These are phyloP conservation scores for Cadophora luteo-olivacea DNA, from an alignment of 2,329 filamentous ascomycete species.

Conservation along the genomic window DNA sequence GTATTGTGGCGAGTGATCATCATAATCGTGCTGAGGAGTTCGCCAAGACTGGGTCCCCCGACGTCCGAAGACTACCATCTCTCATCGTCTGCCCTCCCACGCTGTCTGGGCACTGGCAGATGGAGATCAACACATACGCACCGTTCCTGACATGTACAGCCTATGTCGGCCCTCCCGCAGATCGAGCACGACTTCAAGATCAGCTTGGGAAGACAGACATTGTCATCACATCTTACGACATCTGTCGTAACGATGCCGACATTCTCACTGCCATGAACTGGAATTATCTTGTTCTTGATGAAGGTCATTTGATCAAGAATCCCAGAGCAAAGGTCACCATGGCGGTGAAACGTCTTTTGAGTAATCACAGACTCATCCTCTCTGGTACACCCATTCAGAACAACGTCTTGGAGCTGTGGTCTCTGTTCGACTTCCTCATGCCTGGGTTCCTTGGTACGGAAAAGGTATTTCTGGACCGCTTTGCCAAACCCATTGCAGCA, in stretches of 20 bases:
- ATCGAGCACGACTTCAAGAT: constrained; percentile 74
- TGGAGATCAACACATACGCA: constrained; percentile 94
- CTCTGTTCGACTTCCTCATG: constrained; percentile 98
- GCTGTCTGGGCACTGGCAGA: constrained; percentile 97
- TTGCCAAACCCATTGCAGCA: constrained; percentile 89
- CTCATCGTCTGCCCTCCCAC: constrained; percentile 97
- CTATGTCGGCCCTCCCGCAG: constrained; percentile 87
- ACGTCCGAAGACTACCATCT: constrained; percentile 82
- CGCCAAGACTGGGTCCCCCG: constrained; percentile 78
- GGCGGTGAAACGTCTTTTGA: constrained; percentile 86
- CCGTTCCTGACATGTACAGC: constrained; percentile 90
- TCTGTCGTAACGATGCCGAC: constrained; percentile 95
- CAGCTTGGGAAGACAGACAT: constrained; percentile 82
- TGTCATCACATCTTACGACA: constrained; percentile 97
- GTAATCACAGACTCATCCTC: constrained; percentile 94
- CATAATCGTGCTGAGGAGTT: constrained; percentile 92
- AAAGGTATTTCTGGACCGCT: constrained; percentile 91
- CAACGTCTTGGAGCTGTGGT: constrained; percentile 97
- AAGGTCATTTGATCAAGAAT: constrained; percentile 98
- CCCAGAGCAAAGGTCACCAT: constrained; percentile 94
- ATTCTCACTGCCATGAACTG: constrained; percentile 82
- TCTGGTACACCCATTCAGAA: constrained; percentile 98
- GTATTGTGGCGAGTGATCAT: constrained; percentile 97
- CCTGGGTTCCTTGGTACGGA: constrained; percentile 95
- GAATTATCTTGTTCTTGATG: constrained; percentile 98